phyloP scores from a whole-genome alignment of 2,329 filamentous ascomycete species.

The Xylariaceae sp. region DNA sequence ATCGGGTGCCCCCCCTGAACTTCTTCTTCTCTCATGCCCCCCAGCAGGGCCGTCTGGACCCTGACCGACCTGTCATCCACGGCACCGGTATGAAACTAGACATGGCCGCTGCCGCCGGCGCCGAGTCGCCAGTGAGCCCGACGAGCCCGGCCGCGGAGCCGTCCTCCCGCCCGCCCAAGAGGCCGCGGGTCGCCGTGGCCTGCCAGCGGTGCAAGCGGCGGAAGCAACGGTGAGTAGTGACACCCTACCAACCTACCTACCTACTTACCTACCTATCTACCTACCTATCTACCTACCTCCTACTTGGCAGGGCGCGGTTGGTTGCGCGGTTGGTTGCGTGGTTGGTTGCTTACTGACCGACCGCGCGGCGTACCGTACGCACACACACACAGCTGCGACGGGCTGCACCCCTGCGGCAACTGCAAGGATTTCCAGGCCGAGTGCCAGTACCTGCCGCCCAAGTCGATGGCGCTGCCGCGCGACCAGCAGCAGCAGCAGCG shows the following conservation, averaged over 20 bases:
- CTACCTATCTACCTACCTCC: too few relatives aligned
- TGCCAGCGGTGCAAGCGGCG: slow-evolving; percentile 14
- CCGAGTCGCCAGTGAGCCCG: neutral
- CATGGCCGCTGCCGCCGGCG: neutral
- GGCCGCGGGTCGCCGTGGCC: slow-evolving; percentile 13
- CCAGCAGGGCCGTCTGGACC: too few relatives aligned
- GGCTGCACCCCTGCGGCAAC: slow-evolving; percentile 5
- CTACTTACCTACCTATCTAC: too few relatives aligned
- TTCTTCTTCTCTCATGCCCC: too few relatives aligned
- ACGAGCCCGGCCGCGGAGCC: neutral
- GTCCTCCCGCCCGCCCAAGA: slow-evolving; percentile 7
- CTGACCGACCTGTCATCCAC: too few relatives aligned
- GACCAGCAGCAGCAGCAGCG: slow-evolving; percentile 7
- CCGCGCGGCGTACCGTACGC: too few relatives aligned
- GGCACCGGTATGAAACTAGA: too few relatives aligned
- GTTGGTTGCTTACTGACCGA: too few relatives aligned
- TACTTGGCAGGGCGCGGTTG: too few relatives aligned
- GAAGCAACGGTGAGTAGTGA: slow-evolving; percentile 13
- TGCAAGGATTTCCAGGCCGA: slow-evolving; percentile 15
- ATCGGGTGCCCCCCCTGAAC: too few relatives aligned
- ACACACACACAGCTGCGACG: slow-evolving; percentile 12
- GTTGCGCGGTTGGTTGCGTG: too few relatives aligned
- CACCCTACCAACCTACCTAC: too few relatives aligned
- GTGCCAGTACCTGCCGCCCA: slow-evolving; percentile 28
- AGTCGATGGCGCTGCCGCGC: slow-evolving; percentile 26